Evolutionary conservation across 805 yeast genomes (phyloP).

Genomic region (Myxozyma mucilagina): DNA sequence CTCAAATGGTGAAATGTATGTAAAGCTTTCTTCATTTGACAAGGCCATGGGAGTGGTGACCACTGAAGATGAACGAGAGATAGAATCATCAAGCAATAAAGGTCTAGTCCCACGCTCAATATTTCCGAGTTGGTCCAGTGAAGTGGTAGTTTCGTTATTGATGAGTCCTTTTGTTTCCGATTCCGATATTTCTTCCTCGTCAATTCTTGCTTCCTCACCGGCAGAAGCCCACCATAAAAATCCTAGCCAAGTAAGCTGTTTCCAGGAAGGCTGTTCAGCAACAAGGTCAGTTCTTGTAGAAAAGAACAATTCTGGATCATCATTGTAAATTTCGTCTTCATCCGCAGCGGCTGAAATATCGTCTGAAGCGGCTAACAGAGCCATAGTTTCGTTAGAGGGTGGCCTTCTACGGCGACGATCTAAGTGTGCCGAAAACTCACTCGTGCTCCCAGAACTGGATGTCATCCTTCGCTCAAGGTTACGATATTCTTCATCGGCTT

Average conservation of each 20-base stretch:
- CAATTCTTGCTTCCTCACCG: conserved; percentile 55
- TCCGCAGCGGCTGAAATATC: conserved; percentile 26
- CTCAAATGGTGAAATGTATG: conserved; percentile 28
- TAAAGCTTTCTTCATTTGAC: conserved; percentile 26
- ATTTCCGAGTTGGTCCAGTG: conserved; percentile 11
- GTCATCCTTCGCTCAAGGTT: conserved; percentile 17
- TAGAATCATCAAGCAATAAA: conserved; percentile 33
- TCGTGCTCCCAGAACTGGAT: conserved; percentile 13
- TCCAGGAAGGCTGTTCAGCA: conserved; percentile 47
- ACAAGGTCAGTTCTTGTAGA: conserved; percentile 29
- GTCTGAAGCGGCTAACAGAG: conserved; percentile 21
- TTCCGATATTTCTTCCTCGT: conserved; percentile 47
- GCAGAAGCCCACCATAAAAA: conserved; percentile 88
- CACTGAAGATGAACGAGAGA: conserved; percentile 29
- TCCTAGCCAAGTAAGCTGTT: conserved; percentile 64
- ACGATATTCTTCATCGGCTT: neutral
- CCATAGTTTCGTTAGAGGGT: conserved; percentile 16
- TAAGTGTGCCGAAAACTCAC: conserved; percentile 4
- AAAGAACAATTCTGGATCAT: conserved; percentile 30
- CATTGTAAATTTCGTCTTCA: conserved; percentile 27
- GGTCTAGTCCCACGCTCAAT: conserved; percentile 33
- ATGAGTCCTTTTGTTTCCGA: conserved; percentile 28
- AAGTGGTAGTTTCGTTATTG: conserved; percentile 22
- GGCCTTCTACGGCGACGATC: conserved; percentile 7
- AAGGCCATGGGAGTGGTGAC: conserved; percentile 26